Evolutionary conservation across 192 early-diverging fungal species (phyloP), one percentile per base, ranked within the genome.

Genomic region (Coemansia sp.): DNA sequence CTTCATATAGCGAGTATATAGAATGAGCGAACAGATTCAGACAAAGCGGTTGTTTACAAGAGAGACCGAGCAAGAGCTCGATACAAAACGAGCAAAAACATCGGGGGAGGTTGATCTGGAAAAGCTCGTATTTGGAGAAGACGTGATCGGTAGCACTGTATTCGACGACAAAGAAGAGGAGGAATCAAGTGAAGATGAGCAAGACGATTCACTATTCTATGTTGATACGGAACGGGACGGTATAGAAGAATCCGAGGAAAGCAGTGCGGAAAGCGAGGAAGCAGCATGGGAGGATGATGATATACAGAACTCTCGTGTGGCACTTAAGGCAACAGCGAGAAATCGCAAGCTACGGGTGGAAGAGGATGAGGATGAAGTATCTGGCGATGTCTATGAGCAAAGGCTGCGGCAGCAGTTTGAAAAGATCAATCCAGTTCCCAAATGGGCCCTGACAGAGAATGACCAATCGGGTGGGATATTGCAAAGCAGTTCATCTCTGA

Each of bases 251-350:
- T 53, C 40, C 19, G 55, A 46, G 13, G 79, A 74, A 2, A 59
- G 60, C 23, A 70, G 70, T 31, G 77, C 52, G 3, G 72, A 72
- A 46, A 72, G 71, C 10, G 48, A 70, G 30, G 81, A 48, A 47
- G 61, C 87, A 0, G 92, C 86, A 16, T 97, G 94, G 92, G 65
- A 79, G 6, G 93, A 97, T 56, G 83, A 86, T 3, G 88, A 89
- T 45, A 91, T 88, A 48, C 82, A 87, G 43, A 68, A 84, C 35
- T 63, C 86, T 5, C 62, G 68, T 12, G 86, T 98, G 4, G 86
- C 92, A 12, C 81, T 98, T 10, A 78, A 81, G 28, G 68, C 68
- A 0, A 65, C 61, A 14, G 85, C 84, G 19, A 79, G 88, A 19
- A 68, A 88, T 46, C 81, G 86, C 30, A 97, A 97, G 68, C 83